Percentiles rank a stretch among this genome's conserved stretches.
phyloP scores from a whole-genome alignment of 2,329 filamentous ascomycete genomes.

The Paecilomyces variotii region DNA sequence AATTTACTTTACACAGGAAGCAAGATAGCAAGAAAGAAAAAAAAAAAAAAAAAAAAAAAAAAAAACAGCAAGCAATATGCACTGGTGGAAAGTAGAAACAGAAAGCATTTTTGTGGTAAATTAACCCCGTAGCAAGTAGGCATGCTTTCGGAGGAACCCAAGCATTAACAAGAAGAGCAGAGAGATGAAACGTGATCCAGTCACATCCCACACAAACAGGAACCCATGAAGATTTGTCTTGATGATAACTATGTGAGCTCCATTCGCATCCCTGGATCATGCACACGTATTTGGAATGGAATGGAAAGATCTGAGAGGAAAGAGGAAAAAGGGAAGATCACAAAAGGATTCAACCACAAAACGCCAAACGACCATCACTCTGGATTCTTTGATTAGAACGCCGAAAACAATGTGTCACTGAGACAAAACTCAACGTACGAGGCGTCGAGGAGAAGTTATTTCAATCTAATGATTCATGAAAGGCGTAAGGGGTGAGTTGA shows the following conservation, averaged over 20 bases:
- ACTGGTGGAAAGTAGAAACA: background rate
- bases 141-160: background rate
- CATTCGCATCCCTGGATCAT: background rate
- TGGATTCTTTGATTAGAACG: background rate
- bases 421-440: background rate
- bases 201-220: background rate
- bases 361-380: background rate
- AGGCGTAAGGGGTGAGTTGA: background rate
- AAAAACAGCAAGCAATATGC: background rate
- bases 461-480: background rate
- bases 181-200: background rate
- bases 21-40: background rate
- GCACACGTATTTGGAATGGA: conserved; percentile 1
- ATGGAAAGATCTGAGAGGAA: background rate
- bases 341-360: background rate
- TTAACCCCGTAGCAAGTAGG: background rate
- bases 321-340: background rate
- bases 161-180: background rate
- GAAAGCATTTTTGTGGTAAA: background rate
- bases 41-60: no score
- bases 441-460: background rate
- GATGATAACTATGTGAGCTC: background rate
- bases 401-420: background rate
- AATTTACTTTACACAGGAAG: background rate
- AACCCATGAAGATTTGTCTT: no score